A percentile compares a stretch with the other conserved stretches of the same genome.
phyloP scores from a whole-genome alignment of 176 grass and related monocot genomes.

The Eragrostis nindensis region DNA sequence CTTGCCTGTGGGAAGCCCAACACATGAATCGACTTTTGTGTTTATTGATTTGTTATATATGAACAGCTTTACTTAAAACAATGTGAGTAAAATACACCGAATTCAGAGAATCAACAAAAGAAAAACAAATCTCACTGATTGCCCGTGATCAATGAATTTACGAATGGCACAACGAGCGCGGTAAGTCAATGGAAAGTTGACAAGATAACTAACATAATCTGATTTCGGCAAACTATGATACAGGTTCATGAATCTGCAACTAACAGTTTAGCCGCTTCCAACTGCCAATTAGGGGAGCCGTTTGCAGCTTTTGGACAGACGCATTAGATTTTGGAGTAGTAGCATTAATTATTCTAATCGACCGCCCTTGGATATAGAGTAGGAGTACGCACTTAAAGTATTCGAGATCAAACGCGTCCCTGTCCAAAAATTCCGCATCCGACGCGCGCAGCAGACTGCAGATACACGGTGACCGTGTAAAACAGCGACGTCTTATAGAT shows the following conservation, averaged over 20 bases:
- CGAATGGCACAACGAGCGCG: not conserved
- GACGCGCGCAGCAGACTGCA: not conserved
- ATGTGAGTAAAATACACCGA: not conserved
- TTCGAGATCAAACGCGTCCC: not conserved
- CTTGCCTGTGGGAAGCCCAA: not conserved
- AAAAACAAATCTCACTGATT: not conserved
- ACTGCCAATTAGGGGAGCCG: not conserved
- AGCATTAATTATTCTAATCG: too few relatives aligned
- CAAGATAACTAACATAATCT: not conserved
- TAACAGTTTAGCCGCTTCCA: not conserved
- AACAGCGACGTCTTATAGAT: not conserved
- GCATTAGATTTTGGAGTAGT: too few relatives aligned
- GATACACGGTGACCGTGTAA: too few relatives aligned
- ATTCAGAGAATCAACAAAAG: not conserved
- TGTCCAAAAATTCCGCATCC: not conserved
- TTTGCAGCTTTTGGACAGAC: not conserved
- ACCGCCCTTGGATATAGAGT: too few relatives aligned
- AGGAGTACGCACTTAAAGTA: too few relatives aligned
- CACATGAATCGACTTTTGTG: not conserved
- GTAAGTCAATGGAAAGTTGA: not conserved
- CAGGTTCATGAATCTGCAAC: not conserved
- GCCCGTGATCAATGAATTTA: not conserved
- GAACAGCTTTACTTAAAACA: too few relatives aligned
- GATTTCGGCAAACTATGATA: not conserved
- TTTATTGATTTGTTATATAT: too few relatives aligned